phyloP scores from a whole-genome alignment of 1,139 yeast species.

The Protomyces macrosporus region DNA sequence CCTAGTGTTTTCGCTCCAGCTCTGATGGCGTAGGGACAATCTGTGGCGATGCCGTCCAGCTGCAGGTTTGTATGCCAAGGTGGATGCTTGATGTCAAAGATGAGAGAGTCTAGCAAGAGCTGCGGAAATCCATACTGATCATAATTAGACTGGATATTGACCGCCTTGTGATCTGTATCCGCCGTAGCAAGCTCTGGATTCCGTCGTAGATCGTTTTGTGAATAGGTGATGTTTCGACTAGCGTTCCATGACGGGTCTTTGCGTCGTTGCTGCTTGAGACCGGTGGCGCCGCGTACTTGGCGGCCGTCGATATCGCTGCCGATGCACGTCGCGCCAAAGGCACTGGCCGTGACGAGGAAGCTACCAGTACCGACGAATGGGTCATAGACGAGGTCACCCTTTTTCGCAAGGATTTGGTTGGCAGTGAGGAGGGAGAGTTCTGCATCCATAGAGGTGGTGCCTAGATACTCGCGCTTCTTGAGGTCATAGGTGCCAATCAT shows the following conservation, averaged over 20 bases:
- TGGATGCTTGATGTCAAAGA: constrained; percentile 94
- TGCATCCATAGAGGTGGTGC: constrained; percentile 95
- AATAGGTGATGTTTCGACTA: background rate
- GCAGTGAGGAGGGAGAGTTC: constrained; percentile 30
- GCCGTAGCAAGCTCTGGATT: background rate
- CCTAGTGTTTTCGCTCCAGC: constrained; percentile 95
- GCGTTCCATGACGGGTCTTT: background rate
- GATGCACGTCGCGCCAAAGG: constrained; percentile 66
- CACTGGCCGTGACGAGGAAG: constrained; percentile 80
- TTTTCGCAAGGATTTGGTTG: constrained; percentile 43
- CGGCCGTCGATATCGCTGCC: constrained; percentile 89
- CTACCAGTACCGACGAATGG: constrained; percentile 98
- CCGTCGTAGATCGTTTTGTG: background rate
- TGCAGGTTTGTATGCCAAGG: constrained; percentile 59
- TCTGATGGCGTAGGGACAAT: constrained; percentile 96
- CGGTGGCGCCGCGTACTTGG: constrained; percentile 65
- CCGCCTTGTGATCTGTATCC: background rate
- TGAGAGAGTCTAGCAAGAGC: constrained; percentile 65
- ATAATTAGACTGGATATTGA: constrained; percentile 58
- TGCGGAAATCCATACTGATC: constrained; percentile 60
- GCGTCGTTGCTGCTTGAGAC: constrained; percentile 36
- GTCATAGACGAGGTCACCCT: constrained; percentile 69
- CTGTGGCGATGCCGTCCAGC: constrained; percentile 83
- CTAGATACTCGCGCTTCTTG: constrained; percentile 77
- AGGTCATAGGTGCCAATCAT: constrained; percentile 67